Percentiles rank a stretch among this genome's conserved stretches.
These are phyloP conservation scores for Nicotiana sylvestris DNA, from an alignment of 257 asterid species.

Conservation along the genomic window DNA sequence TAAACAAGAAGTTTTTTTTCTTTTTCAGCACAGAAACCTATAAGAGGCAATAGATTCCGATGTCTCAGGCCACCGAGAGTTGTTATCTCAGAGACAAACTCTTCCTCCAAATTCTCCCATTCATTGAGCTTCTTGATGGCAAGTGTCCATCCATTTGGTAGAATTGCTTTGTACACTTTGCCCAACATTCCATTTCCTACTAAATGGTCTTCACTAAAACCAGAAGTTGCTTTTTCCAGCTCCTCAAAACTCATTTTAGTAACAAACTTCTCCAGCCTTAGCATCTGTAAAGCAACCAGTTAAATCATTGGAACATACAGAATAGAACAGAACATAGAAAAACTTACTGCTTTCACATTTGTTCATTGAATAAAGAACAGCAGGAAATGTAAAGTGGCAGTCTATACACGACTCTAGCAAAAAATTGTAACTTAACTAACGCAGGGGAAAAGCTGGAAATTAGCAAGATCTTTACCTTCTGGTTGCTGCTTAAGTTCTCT, in stretches of 20 bases:
- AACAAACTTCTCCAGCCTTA: conserved; percentile 25
- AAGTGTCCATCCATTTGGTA: conserved; percentile 19
- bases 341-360: background rate
- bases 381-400: background rate
- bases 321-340: background rate
- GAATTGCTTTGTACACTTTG: conserved; percentile 23
- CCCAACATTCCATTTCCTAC: conserved; percentile 20
- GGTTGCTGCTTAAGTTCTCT: conserved; percentile 1
- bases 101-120: background rate
- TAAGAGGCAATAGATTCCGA: conserved; percentile 17
- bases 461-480: background rate
- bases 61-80: conserved; percentile 26
- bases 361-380: background rate
- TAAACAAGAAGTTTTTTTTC: conserved; percentile 15
- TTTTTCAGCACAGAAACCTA: conserved; percentile 19
- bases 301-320: background rate
- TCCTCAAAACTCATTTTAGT: conserved; percentile 22
- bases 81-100: conserved; percentile 17
- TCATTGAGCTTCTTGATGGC: conserved; percentile 17
- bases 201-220: conserved; percentile 17
- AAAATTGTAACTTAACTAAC: background rate
- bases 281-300: conserved; percentile 1
- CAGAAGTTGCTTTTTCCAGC: conserved; percentile 17
- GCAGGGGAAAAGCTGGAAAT: background rate
- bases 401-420: background rate